phyloP scores from a whole-genome alignment of 306 rosid species.

The Lathyrus oleraceus region DNA sequence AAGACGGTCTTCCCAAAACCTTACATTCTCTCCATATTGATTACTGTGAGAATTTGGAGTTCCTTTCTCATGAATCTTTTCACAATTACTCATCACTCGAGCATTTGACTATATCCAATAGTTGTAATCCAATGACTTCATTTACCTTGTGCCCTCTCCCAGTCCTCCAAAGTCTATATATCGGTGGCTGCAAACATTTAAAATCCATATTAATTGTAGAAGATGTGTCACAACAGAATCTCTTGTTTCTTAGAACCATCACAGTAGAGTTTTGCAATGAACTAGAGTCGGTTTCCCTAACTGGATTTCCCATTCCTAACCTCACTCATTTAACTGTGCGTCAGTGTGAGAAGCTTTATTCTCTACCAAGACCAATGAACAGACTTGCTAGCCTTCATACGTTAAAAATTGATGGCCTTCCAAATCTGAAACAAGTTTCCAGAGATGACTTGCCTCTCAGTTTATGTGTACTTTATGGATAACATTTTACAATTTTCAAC shows the following conservation, averaged over 20 bases:
- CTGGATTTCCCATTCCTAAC: neutral
- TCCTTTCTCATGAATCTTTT: conserved; percentile 3
- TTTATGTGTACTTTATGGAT: neutral
- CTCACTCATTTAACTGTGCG: neutral
- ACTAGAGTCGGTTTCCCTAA: conserved; percentile 1
- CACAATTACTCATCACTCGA: conserved; percentile 12
- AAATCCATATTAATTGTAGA: neutral
- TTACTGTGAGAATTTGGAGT: too few species aligned
- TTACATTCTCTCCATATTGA: too few species aligned
- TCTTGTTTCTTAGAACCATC: too few species aligned
- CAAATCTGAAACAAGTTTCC: neutral
- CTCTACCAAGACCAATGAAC: neutral
- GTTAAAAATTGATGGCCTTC: neutral
- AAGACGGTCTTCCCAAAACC: too few species aligned
- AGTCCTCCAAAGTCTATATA: neutral
- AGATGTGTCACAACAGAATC: too few species aligned
- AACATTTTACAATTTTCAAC: too few species aligned
- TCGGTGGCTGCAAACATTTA: neutral
- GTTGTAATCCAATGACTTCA: neutral
- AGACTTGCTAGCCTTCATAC: neutral
- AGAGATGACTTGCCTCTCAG: neutral
- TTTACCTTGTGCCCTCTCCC: conserved; percentile 9
- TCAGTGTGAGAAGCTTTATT: neutral
- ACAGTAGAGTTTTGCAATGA: neutral
- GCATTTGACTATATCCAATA: neutral